Percentiles rank a stretch among this genome's conserved stretches.
These are phyloP conservation scores for Cercophora scortea DNA, from an alignment of 495 filamentous ascomycete genomes.

Conservation along the genomic window DNA sequence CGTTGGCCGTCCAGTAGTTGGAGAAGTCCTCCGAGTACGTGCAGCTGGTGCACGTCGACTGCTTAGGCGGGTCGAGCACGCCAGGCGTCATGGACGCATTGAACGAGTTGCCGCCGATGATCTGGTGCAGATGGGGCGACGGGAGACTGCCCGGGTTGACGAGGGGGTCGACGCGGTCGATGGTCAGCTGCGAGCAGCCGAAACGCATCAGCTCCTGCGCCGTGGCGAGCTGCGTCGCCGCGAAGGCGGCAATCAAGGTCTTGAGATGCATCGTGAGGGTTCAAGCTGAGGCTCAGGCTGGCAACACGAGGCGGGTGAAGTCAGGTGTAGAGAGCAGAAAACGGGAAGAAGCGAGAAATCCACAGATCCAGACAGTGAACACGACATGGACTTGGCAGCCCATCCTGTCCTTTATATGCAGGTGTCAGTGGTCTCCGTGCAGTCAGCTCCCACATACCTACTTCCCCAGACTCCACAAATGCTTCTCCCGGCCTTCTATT, in stretches of 20 bases:
- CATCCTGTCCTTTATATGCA: neutral
- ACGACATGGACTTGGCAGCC: neutral
- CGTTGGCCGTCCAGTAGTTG: slow-evolving; percentile 34
- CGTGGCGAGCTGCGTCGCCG: slow-evolving; percentile 21
- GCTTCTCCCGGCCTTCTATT: neutral
- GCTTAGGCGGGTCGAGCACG: slow-evolving; percentile 24
- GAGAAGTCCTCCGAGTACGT: slow-evolving; percentile 13
- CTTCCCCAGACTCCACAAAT: neutral
- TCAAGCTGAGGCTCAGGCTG: neutral
- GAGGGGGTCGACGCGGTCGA: slow-evolving; percentile 37
- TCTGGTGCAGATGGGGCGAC: slow-evolving; percentile 38
- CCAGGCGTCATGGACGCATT: slow-evolving; percentile 30
- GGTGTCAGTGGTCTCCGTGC: too few species aligned
- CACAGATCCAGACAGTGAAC: neutral
- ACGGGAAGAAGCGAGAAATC: neutral
- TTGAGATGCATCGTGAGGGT: neutral
- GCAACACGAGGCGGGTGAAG: neutral
- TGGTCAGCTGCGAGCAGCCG: slow-evolving; percentile 35
- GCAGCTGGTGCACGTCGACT: slow-evolving; percentile 21
- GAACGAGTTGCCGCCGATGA: slow-evolving; percentile 41
- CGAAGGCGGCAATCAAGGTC: slow-evolving; percentile 22
- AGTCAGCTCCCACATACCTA: neutral
- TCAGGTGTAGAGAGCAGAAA: neutral
- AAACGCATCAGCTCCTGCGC: slow-evolving; percentile 38
- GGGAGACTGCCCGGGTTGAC: slow-evolving; percentile 29